A percentile compares a stretch with the other conserved stretches of the same genome.
These are phyloP conservation scores for Ettlia oleoabundans DNA, from an alignment of 139 green algal genomes.

Conservation along the genomic window DNA sequence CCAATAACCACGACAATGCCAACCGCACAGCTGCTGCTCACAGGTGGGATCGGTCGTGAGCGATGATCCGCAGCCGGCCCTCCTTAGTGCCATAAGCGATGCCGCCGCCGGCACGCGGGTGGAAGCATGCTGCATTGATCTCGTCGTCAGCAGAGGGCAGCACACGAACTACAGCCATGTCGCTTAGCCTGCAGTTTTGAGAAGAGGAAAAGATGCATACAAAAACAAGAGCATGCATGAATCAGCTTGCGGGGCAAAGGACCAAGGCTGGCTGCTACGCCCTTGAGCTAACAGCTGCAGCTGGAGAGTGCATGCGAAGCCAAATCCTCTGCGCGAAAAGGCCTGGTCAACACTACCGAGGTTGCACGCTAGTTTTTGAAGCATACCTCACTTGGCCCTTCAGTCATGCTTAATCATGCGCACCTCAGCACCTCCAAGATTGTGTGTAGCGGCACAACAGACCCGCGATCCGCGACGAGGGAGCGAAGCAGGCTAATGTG, in stretches of 20 bases:
- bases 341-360: not conserved
- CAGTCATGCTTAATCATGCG: too few relatives aligned
- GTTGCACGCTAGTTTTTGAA: too few relatives aligned
- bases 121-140: conserved; percentile 91
- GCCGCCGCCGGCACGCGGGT: conserved; percentile 78
- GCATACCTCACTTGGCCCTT: not conserved
- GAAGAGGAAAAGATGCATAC: not conserved
- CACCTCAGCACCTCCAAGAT: conserved; percentile 80
- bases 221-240: too few relatives aligned
- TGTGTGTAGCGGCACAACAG: conserved; percentile 83
- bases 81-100: conserved; percentile 96
- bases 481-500: conserved; percentile 84
- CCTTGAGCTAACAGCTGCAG: too few relatives aligned
- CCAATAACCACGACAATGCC: not conserved
- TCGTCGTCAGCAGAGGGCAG: conserved; percentile 88
- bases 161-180: conserved; percentile 80
- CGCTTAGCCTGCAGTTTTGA: conserved; percentile 38
- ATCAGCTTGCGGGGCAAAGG: too few relatives aligned
- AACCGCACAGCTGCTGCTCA: not conserved
- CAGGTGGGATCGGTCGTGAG: conserved; percentile 26
- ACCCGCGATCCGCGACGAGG: conserved; percentile 66
- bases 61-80: conserved; percentile 72
- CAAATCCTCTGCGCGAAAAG: too few relatives aligned
- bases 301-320: too few relatives aligned
- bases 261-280: too few relatives aligned